Evolutionary conservation across 2,329 filamentous ascomycete genomes (phyloP).

Genomic region (Tolypocladium pustulatum): DNA sequence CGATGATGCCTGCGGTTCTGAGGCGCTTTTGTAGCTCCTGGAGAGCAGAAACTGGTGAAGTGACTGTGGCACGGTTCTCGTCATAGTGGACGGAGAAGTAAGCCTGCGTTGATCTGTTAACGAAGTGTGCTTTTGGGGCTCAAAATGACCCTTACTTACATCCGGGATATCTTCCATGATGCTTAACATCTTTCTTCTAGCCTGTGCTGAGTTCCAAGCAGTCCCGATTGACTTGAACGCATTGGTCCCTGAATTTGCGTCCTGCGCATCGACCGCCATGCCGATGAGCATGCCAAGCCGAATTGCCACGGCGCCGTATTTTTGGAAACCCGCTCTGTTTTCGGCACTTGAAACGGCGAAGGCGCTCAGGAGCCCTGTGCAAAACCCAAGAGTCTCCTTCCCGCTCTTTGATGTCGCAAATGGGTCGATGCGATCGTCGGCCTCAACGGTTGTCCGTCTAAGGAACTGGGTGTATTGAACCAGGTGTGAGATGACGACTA

Average conservation of each 20-base stretch:
- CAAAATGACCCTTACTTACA: not conserved
- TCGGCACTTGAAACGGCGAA: constrained; percentile 21
- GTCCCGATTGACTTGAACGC: not conserved
- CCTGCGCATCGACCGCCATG: constrained; percentile 22
- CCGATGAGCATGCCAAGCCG: constrained; percentile 27
- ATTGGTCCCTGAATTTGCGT: constrained; percentile 5
- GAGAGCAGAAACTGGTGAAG: not conserved
- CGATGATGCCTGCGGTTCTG: not conserved
- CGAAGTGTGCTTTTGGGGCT: not conserved
- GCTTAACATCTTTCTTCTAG: not conserved
- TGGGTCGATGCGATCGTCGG: not conserved
- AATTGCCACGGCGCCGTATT: constrained; percentile 24
- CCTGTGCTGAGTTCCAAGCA: not conserved
- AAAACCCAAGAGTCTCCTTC: constrained; percentile 20
- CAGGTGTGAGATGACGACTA: constrained; percentile 27
- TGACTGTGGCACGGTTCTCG: not conserved
- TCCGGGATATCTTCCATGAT: not conserved
- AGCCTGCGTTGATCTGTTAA: not conserved
- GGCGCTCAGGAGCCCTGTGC: constrained; percentile 27
- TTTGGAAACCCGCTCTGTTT: constrained; percentile 16
- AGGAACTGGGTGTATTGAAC: constrained; percentile 16
- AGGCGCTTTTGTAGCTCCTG: not conserved
- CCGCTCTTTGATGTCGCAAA: not conserved
- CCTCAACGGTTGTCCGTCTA: not conserved
- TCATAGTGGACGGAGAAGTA: not conserved